A percentile compares a stretch with the other conserved stretches of the same genome.
Conservation (phyloP, 768 basidiomycete genomes). For the Tulasnella sp. region DNA sequence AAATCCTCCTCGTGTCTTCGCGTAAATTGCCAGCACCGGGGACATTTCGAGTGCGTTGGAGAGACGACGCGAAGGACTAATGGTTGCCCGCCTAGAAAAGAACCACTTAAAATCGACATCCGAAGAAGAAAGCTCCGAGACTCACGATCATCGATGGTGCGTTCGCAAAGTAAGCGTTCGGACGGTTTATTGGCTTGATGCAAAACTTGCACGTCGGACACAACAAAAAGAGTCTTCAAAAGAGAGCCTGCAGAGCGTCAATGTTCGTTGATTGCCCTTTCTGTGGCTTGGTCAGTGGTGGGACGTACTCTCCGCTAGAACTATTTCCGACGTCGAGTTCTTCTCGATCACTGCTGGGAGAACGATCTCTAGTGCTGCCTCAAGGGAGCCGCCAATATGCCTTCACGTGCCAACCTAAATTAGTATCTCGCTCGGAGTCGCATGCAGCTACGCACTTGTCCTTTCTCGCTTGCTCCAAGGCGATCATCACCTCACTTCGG, state of each 20-base stretch:
- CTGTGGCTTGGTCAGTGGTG: neutral
- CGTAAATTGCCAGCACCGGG: constrained; percentile 85
- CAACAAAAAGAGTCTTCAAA: constrained; percentile 73
- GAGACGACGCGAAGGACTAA: constrained; percentile 55
- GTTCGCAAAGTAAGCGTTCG: neutral
- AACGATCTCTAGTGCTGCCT: constrained; percentile 67
- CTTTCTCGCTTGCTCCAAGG: constrained; percentile 71
- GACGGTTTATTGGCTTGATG: constrained; percentile 32
- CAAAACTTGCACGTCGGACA: constrained; percentile 52
- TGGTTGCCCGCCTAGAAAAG: constrained; percentile 35
- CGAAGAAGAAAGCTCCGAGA: neutral
- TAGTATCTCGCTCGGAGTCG: neutral
- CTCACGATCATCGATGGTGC: neutral
- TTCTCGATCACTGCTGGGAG: constrained; percentile 38
- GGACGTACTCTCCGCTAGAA: neutral
- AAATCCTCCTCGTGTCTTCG: constrained; percentile 49
- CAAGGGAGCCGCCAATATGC: constrained; percentile 67
- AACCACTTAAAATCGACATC: neutral
- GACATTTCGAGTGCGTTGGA: constrained; percentile 66
- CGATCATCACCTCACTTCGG: constrained; percentile 54
- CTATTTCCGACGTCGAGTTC: constrained; percentile 7
- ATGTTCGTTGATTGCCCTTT: neutral
- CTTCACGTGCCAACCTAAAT: constrained; percentile 38
- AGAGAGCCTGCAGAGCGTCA: constrained; percentile 46
- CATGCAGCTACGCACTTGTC: constrained; percentile 53